Evolutionary conservation across 2,329 filamentous ascomycete genomes (phyloP), one percentile per base, ranked within the genome.

Genomic region (Aspergillus sp.): DNA sequence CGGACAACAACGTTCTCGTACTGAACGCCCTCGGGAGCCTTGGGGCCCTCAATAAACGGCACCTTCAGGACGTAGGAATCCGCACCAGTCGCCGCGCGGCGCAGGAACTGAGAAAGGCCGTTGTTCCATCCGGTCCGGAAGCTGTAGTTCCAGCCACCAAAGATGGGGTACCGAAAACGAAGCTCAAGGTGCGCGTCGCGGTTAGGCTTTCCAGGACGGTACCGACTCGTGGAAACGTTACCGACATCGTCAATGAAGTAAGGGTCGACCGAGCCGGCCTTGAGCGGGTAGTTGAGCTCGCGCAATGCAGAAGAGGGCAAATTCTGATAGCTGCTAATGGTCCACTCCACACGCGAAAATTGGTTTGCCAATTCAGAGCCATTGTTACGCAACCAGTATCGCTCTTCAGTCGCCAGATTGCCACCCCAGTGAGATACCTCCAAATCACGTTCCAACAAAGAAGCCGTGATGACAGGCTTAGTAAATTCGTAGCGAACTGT

Each of bases 371-470:
- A 76, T 67, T 86, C 85, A 44, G 93, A 94, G 54, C 86, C 93
- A 54, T 86, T 83, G 76, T 98, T 91, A 61, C 82, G 81, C 57
- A 97, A 78, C 69, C 85, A 88, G 72, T 95, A 96, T 49, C 88
- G 83, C 74, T 98, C 93, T 73, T 98, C 93, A 44, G 90, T 89
- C 1, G 93, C 93, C 46, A 97, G 72, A 66, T 98, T 98, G 53
- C 93, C 93, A 57, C 93, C 93, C 93, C 93, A 98, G 71, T 97
- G 93, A 65, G 88, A 95, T 60, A 98, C 85, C 69, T 98, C 93
- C 53, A 98, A 75, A 62, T 97, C 90, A 51, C 93, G 85, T 71
- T 97, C 88, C 50, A 98, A 76, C 13, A 81, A 75, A 30, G 83
- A 82, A 44, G 89, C 81, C 63, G 93, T 88, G 39, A 84, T 85